Evolutionary conservation across 2,329 filamentous ascomycete species (phyloP).

Genomic region (Paecilomyces sp.): DNA sequence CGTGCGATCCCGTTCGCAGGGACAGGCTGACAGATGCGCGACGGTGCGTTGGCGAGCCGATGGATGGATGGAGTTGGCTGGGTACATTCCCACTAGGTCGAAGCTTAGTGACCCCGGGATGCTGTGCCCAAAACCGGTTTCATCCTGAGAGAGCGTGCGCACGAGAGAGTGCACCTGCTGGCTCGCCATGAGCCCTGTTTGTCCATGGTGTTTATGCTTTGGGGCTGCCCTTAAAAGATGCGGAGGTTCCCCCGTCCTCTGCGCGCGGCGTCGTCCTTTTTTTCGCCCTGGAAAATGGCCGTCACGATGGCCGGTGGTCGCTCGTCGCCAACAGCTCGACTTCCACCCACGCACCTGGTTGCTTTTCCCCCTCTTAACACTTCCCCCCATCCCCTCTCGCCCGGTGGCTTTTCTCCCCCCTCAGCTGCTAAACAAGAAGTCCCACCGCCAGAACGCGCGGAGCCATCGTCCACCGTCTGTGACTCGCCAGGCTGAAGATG

Average conservation of each 20-base stretch:
- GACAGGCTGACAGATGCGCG: neutral
- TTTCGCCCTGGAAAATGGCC: neutral
- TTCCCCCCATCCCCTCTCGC: neutral
- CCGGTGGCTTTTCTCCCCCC: neutral
- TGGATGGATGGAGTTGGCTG: conserved; percentile 5
- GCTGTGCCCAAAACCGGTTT: neutral
- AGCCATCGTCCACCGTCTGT: neutral
- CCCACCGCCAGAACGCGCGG: neutral
- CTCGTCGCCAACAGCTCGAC: neutral
- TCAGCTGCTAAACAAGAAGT: neutral
- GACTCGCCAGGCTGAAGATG: neutral
- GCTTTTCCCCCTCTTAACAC: neutral
- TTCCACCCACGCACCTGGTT: neutral
- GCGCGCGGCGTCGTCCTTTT: neutral
- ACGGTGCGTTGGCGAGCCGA: neutral
- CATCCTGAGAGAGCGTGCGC: neutral
- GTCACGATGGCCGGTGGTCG: neutral
- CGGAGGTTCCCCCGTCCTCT: neutral
- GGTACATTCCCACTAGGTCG: conserved; percentile 18
- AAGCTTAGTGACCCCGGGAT: conserved; percentile 7
- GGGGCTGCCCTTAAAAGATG: neutral
- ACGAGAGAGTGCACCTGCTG: neutral
- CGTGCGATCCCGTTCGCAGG: neutral
- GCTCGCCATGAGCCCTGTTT: neutral
- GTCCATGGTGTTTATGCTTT: neutral